Base-by-base conservation (phyloP, 129 eudicot genomes). In the Tanacetum coccineum region DNA sequence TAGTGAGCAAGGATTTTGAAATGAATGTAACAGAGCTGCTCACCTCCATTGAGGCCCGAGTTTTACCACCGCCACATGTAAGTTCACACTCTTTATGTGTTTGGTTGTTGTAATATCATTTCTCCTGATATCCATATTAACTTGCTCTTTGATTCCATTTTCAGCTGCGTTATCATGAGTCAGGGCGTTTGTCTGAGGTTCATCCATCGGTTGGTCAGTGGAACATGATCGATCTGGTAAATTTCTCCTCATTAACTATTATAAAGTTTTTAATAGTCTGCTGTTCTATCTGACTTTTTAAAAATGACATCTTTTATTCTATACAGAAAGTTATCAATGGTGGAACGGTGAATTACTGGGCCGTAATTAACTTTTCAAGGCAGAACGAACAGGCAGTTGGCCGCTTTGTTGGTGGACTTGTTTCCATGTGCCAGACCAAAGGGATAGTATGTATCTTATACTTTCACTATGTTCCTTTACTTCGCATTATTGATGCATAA, bases 1-100 rank as follows among this genome's bases (percentile, higher is more conserved):
- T 86, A 59, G 85, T 76, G 13, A 64, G 59, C 13, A 36, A 28
- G 0, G 93, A 87, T 22, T 91, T 91, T 81, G 95, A 95, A 1
- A 69, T 91, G 28, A 59, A 54, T 57, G 77, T 87, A 13, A 49
- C 32, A 4, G 70, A 74, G 15, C 64, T 73, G 9, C 74, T 79
- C 25, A 59, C 87, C 4, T 30, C 81, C 0, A 60, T 91, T 39
- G 84, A 84, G 5, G 97, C 95, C 9, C 76, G 95, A 10, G 88
- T 91, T 40, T 76, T 91, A 46, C 85, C 81, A 25, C 72, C 89
- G n/a, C 6, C 52, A 47, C 52, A 15, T 14, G 39, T 1, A 4
- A n/a, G 40, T 32, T 32, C 2, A 32, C 8, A 17, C 47, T 30
- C 19, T 18, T 19, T 32, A 32, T 4, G 8, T 32, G 40, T 1